Base-by-base conservation (phyloP, 768 basidiomycete species). In the Lentinula sp. region DNA sequence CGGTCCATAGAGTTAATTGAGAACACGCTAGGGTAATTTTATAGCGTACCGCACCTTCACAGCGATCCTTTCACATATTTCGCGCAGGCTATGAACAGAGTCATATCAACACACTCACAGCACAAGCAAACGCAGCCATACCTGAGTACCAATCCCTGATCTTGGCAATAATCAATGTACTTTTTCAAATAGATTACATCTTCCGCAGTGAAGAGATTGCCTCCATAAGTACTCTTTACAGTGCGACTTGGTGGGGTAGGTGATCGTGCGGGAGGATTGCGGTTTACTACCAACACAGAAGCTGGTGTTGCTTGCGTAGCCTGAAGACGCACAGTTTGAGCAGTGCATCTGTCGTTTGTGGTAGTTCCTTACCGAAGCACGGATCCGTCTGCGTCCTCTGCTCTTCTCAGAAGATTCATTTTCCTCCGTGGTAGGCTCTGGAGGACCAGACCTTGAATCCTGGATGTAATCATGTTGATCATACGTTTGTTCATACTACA, bases 141-240 rank as follows among this genome's bases (percentile, higher is more conserved):
- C 88, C 88, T 92, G 48, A 94, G 76, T 8, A 93, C 89, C 7
- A 92, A 71, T 40, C 92, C 91, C 70, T 93, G 88, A 60, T 93
- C 90, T 67, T 92, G 91, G 68, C 92, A 94, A 66, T 92, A 94
- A 65, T 93, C 90, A 50, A 94, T 94, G 69, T 94, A 94, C 69
- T 85, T 88, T 68, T 92, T 91, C 63, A 94, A 79, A 70, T 93
- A 94, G 39, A 83, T 60, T 45, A 94, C 84, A 68, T 94, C 92
- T 52, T 93, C 92, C 1, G 86, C 80, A 0, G 92, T 94, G 68
- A 94, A 94, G 42, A 93, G 70, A 68, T 94, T 93, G 13, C 92
- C 92, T 48, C 92, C 92, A 67, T 93, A 93, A 0, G 91, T 93
- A 67, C 91, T 93, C 73, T 91, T 93, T 69, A 94, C 86, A 21